These are phyloP conservation scores for Talaromyces proteolyticus DNA, from an alignment of 495 filamentous ascomycete species.

Conservation along the genomic window DNA sequence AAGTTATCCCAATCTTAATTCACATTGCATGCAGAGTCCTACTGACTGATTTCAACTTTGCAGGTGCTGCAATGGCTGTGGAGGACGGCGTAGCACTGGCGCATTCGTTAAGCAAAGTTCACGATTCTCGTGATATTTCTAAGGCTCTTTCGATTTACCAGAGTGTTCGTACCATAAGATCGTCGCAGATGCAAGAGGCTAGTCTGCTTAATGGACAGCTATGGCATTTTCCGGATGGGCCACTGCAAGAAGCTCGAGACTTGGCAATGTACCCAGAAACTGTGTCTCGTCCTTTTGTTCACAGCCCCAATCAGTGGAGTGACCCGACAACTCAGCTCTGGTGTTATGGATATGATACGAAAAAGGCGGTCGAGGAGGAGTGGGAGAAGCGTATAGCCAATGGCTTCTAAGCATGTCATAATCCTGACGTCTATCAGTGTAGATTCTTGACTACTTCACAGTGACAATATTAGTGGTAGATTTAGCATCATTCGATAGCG, in stretches of 20 bases:
- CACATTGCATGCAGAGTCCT: neutral
- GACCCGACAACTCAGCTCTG: slow-evolving; percentile 37
- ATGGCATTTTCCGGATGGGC: slow-evolving; percentile 42
- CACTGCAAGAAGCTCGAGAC: slow-evolving; percentile 33
- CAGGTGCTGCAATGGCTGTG: slow-evolving; percentile 41
- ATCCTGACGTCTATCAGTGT: no score
- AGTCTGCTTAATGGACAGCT: slow-evolving; percentile 28
- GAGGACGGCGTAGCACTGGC: slow-evolving; percentile 31
- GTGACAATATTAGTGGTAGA: no score
- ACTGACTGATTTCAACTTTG: neutral
- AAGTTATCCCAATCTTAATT: neutral
- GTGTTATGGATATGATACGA: slow-evolving; percentile 43
- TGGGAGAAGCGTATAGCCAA: no score
- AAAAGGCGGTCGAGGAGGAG: no score
- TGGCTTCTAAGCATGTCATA: no score
- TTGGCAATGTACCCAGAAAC: slow-evolving; percentile 28
- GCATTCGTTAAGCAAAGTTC: slow-evolving; percentile 16
- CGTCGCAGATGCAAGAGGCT: slow-evolving; percentile 27
- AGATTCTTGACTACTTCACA: no score
- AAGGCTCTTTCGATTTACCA: slow-evolving; percentile 19
- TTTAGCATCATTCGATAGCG: no score
- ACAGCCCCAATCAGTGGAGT: slow-evolving; percentile 45
- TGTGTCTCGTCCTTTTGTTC: slow-evolving; percentile 11
- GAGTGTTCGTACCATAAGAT: slow-evolving; percentile 18
- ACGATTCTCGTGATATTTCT: slow-evolving; percentile 4